Percentiles rank a stretch among this genome's conserved stretches.
phyloP scores from a whole-genome alignment of 371 early-diverging fungal species.

The Syncephalastrum sp. region DNA sequence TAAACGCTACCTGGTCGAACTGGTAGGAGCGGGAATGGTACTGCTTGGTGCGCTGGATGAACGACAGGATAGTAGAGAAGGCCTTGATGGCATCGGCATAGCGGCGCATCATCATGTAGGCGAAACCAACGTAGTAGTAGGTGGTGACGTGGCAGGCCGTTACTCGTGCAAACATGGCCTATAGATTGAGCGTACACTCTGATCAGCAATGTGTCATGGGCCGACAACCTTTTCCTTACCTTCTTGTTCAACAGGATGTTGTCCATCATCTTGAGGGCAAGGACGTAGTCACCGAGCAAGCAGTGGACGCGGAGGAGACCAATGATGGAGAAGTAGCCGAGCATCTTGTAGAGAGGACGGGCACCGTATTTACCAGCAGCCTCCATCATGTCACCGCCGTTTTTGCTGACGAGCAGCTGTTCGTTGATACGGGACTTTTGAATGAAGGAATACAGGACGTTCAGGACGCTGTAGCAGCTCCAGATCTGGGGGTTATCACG shows the following conservation, averaged over 20 bases:
- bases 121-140: slow-evolving; percentile 95
- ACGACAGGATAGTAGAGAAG: slow-evolving; percentile 87
- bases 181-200: not conserved
- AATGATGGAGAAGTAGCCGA: slow-evolving; percentile 95
- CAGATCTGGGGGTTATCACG: slow-evolving; percentile 88
- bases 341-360: slow-evolving; percentile 87
- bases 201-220: not conserved
- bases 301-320: slow-evolving; percentile 94
- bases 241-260: slow-evolving; percentile 91
- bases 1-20: slow-evolving; percentile 70
- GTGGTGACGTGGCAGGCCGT: slow-evolving; percentile 95
- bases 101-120: slow-evolving; percentile 97
- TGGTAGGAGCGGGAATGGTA: slow-evolving; percentile 92
- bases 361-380: slow-evolving; percentile 80
- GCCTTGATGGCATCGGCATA: slow-evolving; percentile 94
- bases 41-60: slow-evolving; percentile 89
- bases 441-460: slow-evolving; percentile 91
- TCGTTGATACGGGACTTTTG: slow-evolving; percentile 93
- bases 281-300: slow-evolving; percentile 89
- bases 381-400: slow-evolving; percentile 86
- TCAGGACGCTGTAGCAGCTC: slow-evolving; percentile 93
- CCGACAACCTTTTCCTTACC: slow-evolving; percentile 18
- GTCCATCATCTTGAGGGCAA: slow-evolving; percentile 94
- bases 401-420: slow-evolving; percentile 84
- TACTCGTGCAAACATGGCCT: slow-evolving; percentile 89